These are phyloP conservation scores for Globisporangium polare DNA, from an alignment of 352 stramenopile species.

Conservation along the genomic window DNA sequence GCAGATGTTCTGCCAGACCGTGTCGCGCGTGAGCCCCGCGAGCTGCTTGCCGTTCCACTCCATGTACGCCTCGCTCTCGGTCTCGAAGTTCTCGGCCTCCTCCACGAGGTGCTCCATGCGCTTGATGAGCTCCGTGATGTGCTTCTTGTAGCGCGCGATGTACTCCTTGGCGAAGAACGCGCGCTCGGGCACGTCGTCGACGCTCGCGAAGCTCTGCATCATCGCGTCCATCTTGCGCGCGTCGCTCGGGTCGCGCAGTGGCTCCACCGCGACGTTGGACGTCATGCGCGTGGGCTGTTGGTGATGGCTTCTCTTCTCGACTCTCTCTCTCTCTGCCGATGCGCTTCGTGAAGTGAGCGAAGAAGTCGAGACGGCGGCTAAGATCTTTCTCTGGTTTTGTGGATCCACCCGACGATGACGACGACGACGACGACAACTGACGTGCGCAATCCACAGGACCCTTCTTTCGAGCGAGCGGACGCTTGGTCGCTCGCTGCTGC, in stretches of 20 bases:
- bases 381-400: background rate
- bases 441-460: background rate
- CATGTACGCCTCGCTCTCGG: conserved; percentile 29
- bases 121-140: conserved; percentile 52
- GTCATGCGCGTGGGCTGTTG: background rate
- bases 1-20: conserved; percentile 61
- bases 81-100: conserved; percentile 54
- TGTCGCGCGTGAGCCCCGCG: conserved; percentile 36
- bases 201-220: conserved; percentile 19
- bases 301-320: background rate
- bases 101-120: conserved; percentile 56
- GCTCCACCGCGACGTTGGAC: conserved; percentile 5
- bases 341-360: background rate
- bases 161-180: conserved; percentile 54
- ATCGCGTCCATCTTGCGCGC: background rate
- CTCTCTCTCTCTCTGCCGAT: background rate
- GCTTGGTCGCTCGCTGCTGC: too few species aligned
- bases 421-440: too few species aligned
- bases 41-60: conserved; percentile 39
- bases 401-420: too few species aligned
- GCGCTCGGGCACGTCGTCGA: conserved; percentile 42
- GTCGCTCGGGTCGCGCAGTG: background rate
- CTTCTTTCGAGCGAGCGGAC: background rate
- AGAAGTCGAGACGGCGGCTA: background rate
- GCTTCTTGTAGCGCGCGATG: conserved; percentile 53